Evolutionary conservation across 2,329 filamentous ascomycete species (phyloP), one percentile per base, ranked within the genome.

Genomic region (Diaporthe sp.): DNA sequence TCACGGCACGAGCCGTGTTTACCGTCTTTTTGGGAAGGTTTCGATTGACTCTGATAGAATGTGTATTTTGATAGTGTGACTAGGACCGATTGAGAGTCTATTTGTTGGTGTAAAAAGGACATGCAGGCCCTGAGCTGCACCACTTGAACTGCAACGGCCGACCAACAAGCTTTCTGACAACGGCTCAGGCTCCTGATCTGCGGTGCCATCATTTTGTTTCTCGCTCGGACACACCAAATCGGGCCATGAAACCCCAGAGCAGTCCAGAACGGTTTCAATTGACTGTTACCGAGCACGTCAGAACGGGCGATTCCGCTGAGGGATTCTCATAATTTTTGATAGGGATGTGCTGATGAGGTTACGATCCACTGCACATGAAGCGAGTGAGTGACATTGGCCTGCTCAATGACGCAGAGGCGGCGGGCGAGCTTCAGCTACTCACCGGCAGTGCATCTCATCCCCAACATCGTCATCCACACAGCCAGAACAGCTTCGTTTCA

Each of bases 121-220:
- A 34, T n/a, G 7, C 42, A 44, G 61, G 61, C 42, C 25, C 34
- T 31, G 15, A 47, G 28, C 42, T 34, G 65, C 60, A n/a, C 28
- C 20, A 12, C 34, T 34, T 49, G 28, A 71, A 9, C n/a, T 28
- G 37, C 42, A 44, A n/a, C 7, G 34, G 12, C 22, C 12, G 53
- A 37, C 37, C 39, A 13, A 47, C 51, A 60, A 74, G 72, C 61
- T 70, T 74, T 70, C 63, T 71, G 63, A 61, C 53, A 42, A 37
- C 39, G 72, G 60, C 44, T n/a, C 57, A 8, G 71, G 31, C 71
- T 60, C 71, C 51, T 67, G 72, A 70, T 74, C 61, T 74, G 39
- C 53, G 47, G 34, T 44, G 51, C 71, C 28, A 53, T 65, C 65
- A 55, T 8, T 63, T 49, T 51, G 47, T 73, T 42, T 49, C 72